These are phyloP conservation scores for Lasiodiplodia sp. DNA, from an alignment of 2,329 filamentous ascomycete genomes.

Conservation along the genomic window DNA sequence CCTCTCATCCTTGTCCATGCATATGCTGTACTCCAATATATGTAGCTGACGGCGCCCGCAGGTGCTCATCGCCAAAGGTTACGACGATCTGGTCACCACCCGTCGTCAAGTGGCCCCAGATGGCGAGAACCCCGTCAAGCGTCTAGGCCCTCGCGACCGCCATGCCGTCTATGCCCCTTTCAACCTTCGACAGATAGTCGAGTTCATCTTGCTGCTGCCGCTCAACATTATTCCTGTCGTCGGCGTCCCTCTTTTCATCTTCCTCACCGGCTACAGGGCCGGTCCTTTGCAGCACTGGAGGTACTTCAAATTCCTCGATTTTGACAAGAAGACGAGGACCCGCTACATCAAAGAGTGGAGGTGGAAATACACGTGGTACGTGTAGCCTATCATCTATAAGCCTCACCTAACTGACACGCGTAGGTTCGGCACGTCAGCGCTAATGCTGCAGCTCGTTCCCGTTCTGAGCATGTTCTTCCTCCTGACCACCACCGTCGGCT, in stretches of 20 bases:
- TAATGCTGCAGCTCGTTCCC: constrained; percentile 86
- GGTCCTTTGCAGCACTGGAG: constrained; percentile 91
- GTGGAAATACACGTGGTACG: constrained; percentile 85
- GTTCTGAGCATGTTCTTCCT: constrained; percentile 94
- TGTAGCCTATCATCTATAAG: no score
- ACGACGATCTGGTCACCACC: constrained; percentile 61
- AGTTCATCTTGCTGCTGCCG: constrained; percentile 72
- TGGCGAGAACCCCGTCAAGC: constrained; percentile 75
- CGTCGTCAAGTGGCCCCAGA: constrained; percentile 69
- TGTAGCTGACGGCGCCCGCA: constrained; percentile 40
- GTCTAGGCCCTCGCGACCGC: constrained; percentile 81
- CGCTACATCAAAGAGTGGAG: constrained; percentile 70
- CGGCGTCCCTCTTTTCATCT: constrained; percentile 83
- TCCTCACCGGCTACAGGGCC: constrained; percentile 85
- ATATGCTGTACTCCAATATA: not conserved
- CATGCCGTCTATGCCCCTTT: constrained; percentile 85
- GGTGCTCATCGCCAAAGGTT: constrained; percentile 78
- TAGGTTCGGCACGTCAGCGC: constrained; percentile 82
- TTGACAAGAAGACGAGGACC: constrained; percentile 77
- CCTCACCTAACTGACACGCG: not conserved
- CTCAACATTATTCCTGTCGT: constrained; percentile 87
- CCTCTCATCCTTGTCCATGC: not conserved
- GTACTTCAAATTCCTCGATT: constrained; percentile 81
- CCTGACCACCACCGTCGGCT: constrained; percentile 83
- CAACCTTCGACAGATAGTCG: constrained; percentile 87